Evolutionary conservation across 108 stramenopile species (phyloP).

Genomic region (Nitzschia putrida): DNA sequence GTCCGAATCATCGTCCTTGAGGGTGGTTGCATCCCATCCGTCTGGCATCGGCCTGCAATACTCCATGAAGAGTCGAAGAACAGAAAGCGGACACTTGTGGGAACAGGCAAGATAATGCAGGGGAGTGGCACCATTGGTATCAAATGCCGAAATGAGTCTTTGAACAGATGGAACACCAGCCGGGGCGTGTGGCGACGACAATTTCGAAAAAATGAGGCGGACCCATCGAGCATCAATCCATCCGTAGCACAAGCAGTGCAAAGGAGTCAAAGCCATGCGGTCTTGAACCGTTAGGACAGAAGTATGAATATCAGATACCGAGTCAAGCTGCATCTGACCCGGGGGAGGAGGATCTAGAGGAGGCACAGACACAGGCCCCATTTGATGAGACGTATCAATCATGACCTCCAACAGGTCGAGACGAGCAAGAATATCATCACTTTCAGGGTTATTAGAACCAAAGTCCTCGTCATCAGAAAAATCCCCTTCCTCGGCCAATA

Average conservation of each 20-base stretch:
- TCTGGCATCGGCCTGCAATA: slow-evolving; percentile 25
- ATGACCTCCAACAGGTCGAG: slow-evolving; percentile 18
- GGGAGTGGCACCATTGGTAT: slow-evolving; percentile 30
- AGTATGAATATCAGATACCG: slow-evolving; percentile 1
- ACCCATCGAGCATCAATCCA: slow-evolving; percentile 23
- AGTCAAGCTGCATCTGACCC: background rate
- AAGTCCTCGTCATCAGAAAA: slow-evolving; percentile 35
- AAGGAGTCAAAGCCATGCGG: slow-evolving; percentile 23
- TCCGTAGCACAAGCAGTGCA: slow-evolving; percentile 36
- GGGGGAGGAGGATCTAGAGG: background rate
- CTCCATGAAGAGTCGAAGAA: slow-evolving; percentile 32
- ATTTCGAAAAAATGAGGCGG: slow-evolving; percentile 16
- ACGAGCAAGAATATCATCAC: background rate
- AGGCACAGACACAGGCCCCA: slow-evolving; percentile 19
- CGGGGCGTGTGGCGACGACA: slow-evolving; percentile 19
- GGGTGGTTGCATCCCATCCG: slow-evolving; percentile 25
- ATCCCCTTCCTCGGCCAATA: slow-evolving; percentile 6
- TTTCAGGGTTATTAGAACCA: slow-evolving; percentile 7
- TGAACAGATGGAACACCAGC: slow-evolving; percentile 11
- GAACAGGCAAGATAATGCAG: slow-evolving; percentile 41
- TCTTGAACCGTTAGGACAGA: slow-evolving; percentile 34
- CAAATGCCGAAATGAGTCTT: slow-evolving; percentile 21
- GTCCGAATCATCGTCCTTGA: slow-evolving; percentile 28
- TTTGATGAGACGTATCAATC: slow-evolving; percentile 24
- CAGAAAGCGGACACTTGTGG: slow-evolving; percentile 33